These are phyloP conservation scores for Yarrowia phangngaensis DNA, from an alignment of 805 yeast genomes.

Conservation along the genomic window DNA sequence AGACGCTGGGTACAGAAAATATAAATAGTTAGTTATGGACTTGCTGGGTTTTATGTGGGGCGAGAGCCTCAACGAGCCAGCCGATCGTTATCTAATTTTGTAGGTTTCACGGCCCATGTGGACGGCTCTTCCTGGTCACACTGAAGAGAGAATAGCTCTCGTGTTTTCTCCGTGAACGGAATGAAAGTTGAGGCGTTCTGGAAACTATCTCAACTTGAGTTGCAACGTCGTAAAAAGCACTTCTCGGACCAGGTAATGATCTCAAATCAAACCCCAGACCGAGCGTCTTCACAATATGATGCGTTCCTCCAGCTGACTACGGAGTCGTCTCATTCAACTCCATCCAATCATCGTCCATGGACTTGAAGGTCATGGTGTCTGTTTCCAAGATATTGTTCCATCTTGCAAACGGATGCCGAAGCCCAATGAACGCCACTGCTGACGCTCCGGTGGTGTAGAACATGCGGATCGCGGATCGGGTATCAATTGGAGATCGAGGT, in stretches of 20 bases:
- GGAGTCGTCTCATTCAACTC: conserved; percentile 28
- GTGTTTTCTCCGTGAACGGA: no score
- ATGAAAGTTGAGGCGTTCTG: no score
- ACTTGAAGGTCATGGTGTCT: conserved; percentile 28
- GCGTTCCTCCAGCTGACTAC: not conserved
- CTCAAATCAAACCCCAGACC: not conserved
- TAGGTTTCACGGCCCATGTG: no score
- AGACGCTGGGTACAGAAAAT: conserved; percentile 12
- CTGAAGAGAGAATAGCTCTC: no score
- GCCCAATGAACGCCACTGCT: conserved; percentile 24
- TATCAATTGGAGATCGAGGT: conserved; percentile 21
- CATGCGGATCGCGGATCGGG: conserved; percentile 14
- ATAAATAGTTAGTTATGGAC: conserved; percentile 2
- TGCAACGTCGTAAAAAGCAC: no score
- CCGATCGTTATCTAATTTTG: no score
- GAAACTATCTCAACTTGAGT: no score
- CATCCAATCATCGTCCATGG: conserved; percentile 34
- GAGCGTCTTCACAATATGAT: not conserved
- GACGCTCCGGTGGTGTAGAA: conserved; percentile 25
- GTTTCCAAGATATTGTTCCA: conserved; percentile 24
- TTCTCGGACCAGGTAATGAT: not conserved
- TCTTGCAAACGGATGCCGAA: conserved; percentile 22
- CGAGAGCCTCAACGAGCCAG: no score
- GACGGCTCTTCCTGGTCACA: no score
- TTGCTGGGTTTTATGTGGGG: no score